Conservation (phyloP, 768 basidiomycete genomes). For the Leccinum incarnatum region DNA sequence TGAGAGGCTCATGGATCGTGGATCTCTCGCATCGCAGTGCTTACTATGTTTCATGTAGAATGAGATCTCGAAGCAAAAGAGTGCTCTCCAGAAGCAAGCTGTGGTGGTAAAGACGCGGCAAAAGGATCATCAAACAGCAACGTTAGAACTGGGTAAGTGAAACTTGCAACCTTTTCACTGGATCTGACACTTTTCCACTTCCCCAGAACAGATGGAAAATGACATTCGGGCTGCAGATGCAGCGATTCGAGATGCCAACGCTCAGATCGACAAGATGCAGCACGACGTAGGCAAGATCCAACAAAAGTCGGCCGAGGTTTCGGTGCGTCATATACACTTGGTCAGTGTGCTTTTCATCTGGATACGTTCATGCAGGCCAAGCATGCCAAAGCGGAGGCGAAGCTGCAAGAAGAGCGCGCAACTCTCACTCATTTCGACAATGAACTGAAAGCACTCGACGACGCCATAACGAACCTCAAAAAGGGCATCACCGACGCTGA, state of each 20-base stretch:
- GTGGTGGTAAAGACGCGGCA: conserved; percentile 82
- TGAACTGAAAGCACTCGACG: conserved; percentile 82
- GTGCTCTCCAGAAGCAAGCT: conserved; percentile 75
- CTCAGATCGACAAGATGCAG: conserved; percentile 51
- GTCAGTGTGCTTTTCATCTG: neutral
- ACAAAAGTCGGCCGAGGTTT: conserved; percentile 39
- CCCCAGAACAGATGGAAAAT: conserved; percentile 29
- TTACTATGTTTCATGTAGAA: conserved; percentile 35
- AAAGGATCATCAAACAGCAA: conserved; percentile 85
- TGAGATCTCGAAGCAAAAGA: conserved; percentile 78
- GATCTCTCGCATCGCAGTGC: neutral
- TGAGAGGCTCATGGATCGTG: conserved; percentile 26
- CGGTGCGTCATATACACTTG: conserved; percentile 15
- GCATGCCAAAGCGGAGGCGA: conserved; percentile 63
- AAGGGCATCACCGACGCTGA: conserved; percentile 65
- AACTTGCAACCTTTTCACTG: neutral
- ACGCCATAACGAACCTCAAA: conserved; percentile 80
- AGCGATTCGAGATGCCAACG: conserved; percentile 31
- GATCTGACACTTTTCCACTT: neutral
- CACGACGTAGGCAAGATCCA: conserved; percentile 63
- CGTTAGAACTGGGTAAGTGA: conserved; percentile 79
- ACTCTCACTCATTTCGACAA: conserved; percentile 85
- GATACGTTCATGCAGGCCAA: conserved; percentile 38
- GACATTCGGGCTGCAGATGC: conserved; percentile 28
- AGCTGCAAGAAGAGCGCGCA: conserved; percentile 82